phyloP scores from a whole-genome alignment of 768 basidiomycete species.

The Filobasidium floriforme region DNA sequence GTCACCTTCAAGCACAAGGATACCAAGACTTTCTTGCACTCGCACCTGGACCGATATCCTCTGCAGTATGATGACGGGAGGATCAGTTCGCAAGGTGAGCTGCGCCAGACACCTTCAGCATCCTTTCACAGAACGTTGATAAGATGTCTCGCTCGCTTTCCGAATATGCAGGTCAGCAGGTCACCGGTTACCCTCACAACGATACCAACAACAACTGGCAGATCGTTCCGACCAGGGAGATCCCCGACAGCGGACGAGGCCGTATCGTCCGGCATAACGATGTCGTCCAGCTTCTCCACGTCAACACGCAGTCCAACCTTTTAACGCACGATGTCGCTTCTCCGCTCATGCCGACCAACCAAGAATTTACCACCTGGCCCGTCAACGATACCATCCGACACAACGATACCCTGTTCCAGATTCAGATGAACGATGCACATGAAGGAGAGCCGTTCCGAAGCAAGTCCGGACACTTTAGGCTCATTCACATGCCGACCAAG shows the following conservation, averaged over 20 bases:
- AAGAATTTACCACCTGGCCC: conserved; percentile 91
- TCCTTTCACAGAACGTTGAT: neutral
- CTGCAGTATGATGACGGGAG: conserved; percentile 91
- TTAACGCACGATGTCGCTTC: conserved; percentile 97
- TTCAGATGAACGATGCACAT: conserved; percentile 64
- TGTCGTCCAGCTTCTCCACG: conserved; percentile 77
- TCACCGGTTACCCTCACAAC: conserved; percentile 88
- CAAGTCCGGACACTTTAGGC: conserved; percentile 84
- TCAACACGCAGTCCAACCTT: conserved; percentile 71
- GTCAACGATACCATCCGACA: conserved; percentile 62
- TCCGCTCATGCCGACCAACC: conserved; percentile 92
- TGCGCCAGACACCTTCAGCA: neutral
- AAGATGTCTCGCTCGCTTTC: neutral
- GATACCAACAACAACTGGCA: conserved; percentile 96
- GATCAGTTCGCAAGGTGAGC: conserved; percentile 76
- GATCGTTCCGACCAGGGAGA: conserved; percentile 85
- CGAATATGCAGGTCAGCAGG: conserved; percentile 67
- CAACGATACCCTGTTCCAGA: conserved; percentile 81
- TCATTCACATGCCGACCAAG: conserved; percentile 78
- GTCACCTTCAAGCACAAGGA: conserved; percentile 84
- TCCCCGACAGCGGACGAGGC: conserved; percentile 87
- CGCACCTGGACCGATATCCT: conserved; percentile 83
- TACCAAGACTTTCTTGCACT: conserved; percentile 87
- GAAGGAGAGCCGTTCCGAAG: conserved; percentile 83
- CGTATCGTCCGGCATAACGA: conserved; percentile 86